Evolutionary conservation across 208 protist genomes (phyloP).

Genomic region (Leishmania turanica): DNA sequence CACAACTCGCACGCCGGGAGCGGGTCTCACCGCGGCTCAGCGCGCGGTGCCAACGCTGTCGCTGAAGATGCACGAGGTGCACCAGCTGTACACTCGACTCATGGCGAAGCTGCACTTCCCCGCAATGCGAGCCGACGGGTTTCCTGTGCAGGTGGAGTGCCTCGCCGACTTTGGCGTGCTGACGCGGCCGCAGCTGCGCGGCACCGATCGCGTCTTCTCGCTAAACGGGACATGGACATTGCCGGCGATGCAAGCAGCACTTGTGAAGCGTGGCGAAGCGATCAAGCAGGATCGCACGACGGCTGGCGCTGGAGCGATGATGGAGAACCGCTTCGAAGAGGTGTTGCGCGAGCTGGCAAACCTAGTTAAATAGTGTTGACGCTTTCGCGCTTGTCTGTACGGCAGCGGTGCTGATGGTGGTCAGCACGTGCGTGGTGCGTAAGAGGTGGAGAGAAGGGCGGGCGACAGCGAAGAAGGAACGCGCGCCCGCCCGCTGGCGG

Average conservation of each 20-base stretch:
- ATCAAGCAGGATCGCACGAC: slow-evolving; percentile 48
- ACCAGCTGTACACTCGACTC: slow-evolving; percentile 67
- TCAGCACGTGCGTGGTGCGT: not conserved
- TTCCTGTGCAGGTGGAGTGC: slow-evolving; percentile 53
- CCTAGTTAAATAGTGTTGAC: slow-evolving; percentile 30
- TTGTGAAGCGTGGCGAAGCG: slow-evolving; percentile 57
- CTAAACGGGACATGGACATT: slow-evolving; percentile 73
- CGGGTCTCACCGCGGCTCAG: slow-evolving; percentile 12
- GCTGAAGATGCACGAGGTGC: slow-evolving; percentile 60
- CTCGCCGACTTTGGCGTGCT: slow-evolving; percentile 76
- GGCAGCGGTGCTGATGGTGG: not conserved
- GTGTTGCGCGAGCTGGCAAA: slow-evolving; percentile 57
- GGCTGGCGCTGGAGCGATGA: slow-evolving; percentile 41
- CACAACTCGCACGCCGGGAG: slow-evolving; percentile 14
- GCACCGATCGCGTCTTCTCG: slow-evolving; percentile 61
- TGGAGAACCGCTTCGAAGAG: slow-evolving; percentile 64
- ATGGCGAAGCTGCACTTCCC: slow-evolving; percentile 73
- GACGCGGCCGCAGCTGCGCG: slow-evolving; percentile 62
- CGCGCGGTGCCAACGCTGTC: slow-evolving; percentile 24
- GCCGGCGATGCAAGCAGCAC: slow-evolving; percentile 56
- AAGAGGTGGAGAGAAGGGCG: not conserved
- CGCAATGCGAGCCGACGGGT: slow-evolving; percentile 56
- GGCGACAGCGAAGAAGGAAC: not conserved
- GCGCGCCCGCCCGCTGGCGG: not conserved
- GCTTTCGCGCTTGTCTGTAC: no score